A percentile compares a stretch with the other conserved stretches of the same genome.
phyloP scores from a whole-genome alignment of 176 grass and related monocot species.

The Lolium multiflorum region DNA sequence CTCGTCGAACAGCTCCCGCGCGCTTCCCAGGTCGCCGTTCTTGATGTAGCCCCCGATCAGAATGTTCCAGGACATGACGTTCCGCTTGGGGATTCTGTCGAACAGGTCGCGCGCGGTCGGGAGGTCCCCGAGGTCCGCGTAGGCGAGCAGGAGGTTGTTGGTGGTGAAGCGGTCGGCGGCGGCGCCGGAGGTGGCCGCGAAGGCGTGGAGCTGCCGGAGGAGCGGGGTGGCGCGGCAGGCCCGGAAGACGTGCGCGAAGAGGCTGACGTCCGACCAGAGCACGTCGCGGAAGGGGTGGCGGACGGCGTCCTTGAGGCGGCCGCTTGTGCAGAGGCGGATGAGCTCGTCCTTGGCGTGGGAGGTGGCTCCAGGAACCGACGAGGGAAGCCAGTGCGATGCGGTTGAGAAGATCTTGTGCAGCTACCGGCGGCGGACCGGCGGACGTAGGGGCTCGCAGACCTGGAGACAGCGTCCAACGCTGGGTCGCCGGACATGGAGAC shows the following conservation, averaged over 20 bases:
- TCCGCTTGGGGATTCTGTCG: constrained; percentile 48
- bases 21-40: constrained; percentile 42
- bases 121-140: constrained; percentile 49
- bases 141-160: constrained; percentile 64
- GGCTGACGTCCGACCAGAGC: constrained; percentile 42
- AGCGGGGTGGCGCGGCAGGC: constrained; percentile 47
- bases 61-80: constrained; percentile 86
- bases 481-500: no score
- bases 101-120: constrained; percentile 45
- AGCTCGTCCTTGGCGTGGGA: constrained; percentile 46
- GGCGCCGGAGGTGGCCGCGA: constrained; percentile 49
- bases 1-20: constrained; percentile 57
- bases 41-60: constrained; percentile 54
- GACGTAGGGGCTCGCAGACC: no score
- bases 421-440: no score
- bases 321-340: constrained; percentile 51
- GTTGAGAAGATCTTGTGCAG: no score
- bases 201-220: constrained; percentile 62
- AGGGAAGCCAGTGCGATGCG: no score
- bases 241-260: constrained; percentile 56
- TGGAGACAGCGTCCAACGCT: no score
- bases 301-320: constrained; percentile 57
- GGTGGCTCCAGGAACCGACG: no score
- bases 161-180: constrained; percentile 62
- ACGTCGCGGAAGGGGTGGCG: constrained; percentile 38